Evolutionary conservation across 441 rosid species (phyloP), one percentile per base, ranked within the genome.

Genomic region (Manihot esculenta): DNA sequence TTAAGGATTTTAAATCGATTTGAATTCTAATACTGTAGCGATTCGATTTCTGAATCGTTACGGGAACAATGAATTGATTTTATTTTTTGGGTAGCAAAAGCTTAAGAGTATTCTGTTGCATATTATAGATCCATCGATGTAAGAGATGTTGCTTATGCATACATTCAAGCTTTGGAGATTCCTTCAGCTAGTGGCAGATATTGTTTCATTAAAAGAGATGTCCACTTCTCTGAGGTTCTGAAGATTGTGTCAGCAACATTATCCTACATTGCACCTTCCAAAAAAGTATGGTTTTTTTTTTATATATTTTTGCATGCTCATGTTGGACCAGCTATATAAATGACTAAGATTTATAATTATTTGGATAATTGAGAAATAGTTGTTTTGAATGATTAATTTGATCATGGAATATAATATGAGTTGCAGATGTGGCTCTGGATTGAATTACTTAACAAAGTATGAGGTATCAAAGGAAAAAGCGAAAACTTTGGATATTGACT

Each of bases 71-170:
- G 5, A 9, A 38, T 7, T 38, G 42, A 38, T 38, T 38, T 38
- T 38, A 1, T 38, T 38, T 38, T 38, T 5, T 38, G 7, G 1
- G 9, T 38, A 71, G 71, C 76, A 85, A 88, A 87, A 73, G 81
- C 76, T 53, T 73, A 68, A 20, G 76, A 74, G 53, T 83, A 68
- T 65, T 78, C 76, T n/a, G 78, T 79, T 64, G 66, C 76, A 15
- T 68, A 75, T 38, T 86, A 50, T 44, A 78, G 77, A 72, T 82
- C 75, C 63, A 84, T 86, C 13, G 88, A 89, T 50, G 89, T 87
- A 35, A 84, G 86, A 80, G 95, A 89, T 80, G 92, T 89, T 1
- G 93, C 87, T 0, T 57, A 75, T 35, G 93, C 90, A 26, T 92
- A 88, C 53, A 68, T 89, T 62, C 83, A 61, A 73, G 94, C 97